Evolutionary conservation across 306 rosid species (phyloP), one percentile per base, ranked within the genome.

Genomic region (Phaseolus lunatus): DNA sequence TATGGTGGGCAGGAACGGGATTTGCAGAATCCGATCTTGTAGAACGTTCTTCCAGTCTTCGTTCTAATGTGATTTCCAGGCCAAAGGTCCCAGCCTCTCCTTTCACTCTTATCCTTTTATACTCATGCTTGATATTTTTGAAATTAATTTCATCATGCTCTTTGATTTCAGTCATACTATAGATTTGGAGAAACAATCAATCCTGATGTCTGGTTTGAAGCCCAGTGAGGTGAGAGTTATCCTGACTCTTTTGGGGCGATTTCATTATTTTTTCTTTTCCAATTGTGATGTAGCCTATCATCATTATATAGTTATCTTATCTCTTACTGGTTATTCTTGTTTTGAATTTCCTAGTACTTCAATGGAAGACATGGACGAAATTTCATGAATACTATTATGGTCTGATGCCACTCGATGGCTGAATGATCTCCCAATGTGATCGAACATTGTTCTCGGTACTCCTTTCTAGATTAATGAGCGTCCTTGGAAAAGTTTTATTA

Each of bases 151-250:
- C 26, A 76, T 31, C 9, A 16, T 31, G 57, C 73, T 69, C 78
- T 35, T 81, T 23, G 67, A 78, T 88, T 80, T 67, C 87, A 92
- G 98, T 0, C 95, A 26, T 94, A 94, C 54, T 92, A 89, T 86
- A 85, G 92, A 62, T 89, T 49, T 82, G 88, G 84, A 35, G 98
- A 90, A 61, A 76, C 90, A 75, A 83, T 85, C 20, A 87, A 83
- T 81, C 97, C 99, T 70, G 96, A 92, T 84, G 99, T 92, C 64
- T 92, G 99, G 98, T 88, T 95, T 91, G 99, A 91, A 53, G 86
- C 97, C n/a, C 53, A 80, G 87, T 56, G 96, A 91, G 97, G 97
- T 90, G 82, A 70, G 22, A 74, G 61, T 14, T 76, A 64, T 61
- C 64, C 69, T 65, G 14, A 16, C 77, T 58, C 26, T 58, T 58